Percentiles rank a stretch among this genome's conserved stretches.
Conservation (phyloP, 257 asterid genomes). For the Ehretia macrophylla region DNA sequence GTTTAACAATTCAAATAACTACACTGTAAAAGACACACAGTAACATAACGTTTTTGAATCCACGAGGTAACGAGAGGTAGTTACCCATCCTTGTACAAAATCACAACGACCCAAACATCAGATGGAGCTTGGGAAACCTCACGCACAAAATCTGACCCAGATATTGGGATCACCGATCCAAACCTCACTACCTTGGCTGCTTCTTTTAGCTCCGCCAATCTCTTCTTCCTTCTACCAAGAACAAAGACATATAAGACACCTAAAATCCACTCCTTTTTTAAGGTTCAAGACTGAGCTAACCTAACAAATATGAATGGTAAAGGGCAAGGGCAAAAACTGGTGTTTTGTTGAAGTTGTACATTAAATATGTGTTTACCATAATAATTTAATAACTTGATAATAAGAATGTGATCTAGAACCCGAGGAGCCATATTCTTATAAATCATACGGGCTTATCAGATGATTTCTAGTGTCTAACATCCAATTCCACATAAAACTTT, state of each 20-base stretch:
- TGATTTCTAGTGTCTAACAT: too few species aligned
- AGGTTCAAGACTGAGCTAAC: too few species aligned
- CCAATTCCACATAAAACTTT: too few species aligned
- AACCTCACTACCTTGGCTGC: slow-evolving; percentile 71
- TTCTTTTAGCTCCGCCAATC: slow-evolving; percentile 85
- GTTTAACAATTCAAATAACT: background rate
- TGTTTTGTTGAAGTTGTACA: too few species aligned
- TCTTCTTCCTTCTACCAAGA: slow-evolving; percentile 57
- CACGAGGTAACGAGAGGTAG: too few species aligned
- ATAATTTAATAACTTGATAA: too few species aligned
- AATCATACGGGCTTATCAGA: too few species aligned
- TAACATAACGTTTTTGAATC: background rate
- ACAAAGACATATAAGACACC: background rate
- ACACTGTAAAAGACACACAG: background rate
- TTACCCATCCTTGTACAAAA: slow-evolving; percentile 91
- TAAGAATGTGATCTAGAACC: too few species aligned
- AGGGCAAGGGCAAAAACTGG: too few species aligned
- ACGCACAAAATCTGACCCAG: slow-evolving; percentile 95
- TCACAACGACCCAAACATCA: slow-evolving; percentile 87
- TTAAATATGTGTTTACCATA: too few species aligned
- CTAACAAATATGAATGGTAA: too few species aligned
- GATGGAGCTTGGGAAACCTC: slow-evolving; percentile 96
- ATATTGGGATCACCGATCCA: slow-evolving; percentile 79
- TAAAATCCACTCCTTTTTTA: background rate
- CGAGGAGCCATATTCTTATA: too few species aligned